These are phyloP conservation scores for Calvatia gigantea DNA, from an alignment of 768 basidiomycete genomes.

Conservation along the genomic window DNA sequence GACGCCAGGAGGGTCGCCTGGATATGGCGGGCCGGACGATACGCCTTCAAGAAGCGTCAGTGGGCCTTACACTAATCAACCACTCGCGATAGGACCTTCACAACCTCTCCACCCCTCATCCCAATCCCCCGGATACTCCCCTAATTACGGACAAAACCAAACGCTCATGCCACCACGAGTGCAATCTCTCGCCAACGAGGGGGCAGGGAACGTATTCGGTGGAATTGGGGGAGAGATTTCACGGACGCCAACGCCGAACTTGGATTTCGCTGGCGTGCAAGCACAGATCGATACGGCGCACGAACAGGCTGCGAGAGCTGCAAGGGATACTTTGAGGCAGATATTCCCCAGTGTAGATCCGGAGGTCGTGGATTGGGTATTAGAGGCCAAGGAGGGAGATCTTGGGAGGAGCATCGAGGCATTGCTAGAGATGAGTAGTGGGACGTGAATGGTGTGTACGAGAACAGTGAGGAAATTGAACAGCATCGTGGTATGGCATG, in stretches of 20 bases:
- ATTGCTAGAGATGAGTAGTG: constrained; percentile 69
- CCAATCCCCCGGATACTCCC: constrained; percentile 12
- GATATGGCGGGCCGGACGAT: constrained; percentile 38
- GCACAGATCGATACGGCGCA: constrained; percentile 78
- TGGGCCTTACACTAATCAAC: constrained; percentile 44
- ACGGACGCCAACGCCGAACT: constrained; percentile 63
- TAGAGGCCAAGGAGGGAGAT: constrained; percentile 88
- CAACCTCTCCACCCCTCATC: constrained; percentile 24
- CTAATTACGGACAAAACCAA: constrained; percentile 13
- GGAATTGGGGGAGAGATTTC: constrained; percentile 45
- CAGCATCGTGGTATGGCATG: not conserved
- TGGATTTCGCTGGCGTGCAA: constrained; percentile 70
- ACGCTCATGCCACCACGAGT: constrained; percentile 43
- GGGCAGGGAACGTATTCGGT: not conserved
- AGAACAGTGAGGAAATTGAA: not conserved
- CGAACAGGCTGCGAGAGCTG: constrained; percentile 66
- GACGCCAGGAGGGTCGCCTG: constrained; percentile 31
- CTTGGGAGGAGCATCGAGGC: constrained; percentile 87
- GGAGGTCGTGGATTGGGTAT: constrained; percentile 84
- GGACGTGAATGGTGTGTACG: constrained; percentile 19
- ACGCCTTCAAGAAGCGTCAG: constrained; percentile 40
- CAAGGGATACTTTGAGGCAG: constrained; percentile 74
- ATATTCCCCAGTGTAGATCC: constrained; percentile 84
- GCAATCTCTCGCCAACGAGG: constrained; percentile 33
- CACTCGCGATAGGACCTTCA: constrained; percentile 47